Evolutionary conservation across 352 stramenopile species (phyloP).

Genomic region (Pythium apleroticum): DNA sequence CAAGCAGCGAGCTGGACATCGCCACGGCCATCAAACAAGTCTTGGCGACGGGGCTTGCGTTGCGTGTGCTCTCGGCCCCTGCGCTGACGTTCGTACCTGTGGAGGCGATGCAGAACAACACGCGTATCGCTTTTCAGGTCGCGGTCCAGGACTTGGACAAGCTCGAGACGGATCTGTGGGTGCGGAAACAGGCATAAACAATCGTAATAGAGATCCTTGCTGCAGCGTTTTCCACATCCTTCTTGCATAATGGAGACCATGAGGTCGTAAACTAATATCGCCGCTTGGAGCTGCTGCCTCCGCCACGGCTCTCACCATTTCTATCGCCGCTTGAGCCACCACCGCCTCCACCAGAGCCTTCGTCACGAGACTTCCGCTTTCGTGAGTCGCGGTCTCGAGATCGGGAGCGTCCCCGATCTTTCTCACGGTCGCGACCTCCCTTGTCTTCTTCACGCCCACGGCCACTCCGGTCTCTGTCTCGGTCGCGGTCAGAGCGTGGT

Average conservation of each 20-base stretch:
- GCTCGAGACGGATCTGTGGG: constrained; percentile 82
- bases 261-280: constrained; percentile 35
- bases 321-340: constrained; percentile 14
- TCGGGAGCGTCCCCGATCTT: constrained; percentile 40
- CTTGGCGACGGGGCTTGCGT: not conserved
- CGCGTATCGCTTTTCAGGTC: constrained; percentile 55
- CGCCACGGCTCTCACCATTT: constrained; percentile 18
- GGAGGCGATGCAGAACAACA: constrained; percentile 51
- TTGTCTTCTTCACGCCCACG: constrained; percentile 32
- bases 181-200: constrained; percentile 68
- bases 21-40: constrained; percentile 22
- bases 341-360: constrained; percentile 30
- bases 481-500: constrained; percentile 30
- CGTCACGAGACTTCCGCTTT: constrained; percentile 62
- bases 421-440: constrained; percentile 32
- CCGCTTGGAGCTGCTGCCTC: constrained; percentile 39
- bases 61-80: constrained; percentile 20
- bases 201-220: not conserved
- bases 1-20: constrained; percentile 47
- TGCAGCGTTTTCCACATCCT: not conserved
- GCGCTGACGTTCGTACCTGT: constrained; percentile 79
- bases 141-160: constrained; percentile 79
- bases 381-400: constrained; percentile 67
- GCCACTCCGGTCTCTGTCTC: constrained; percentile 19
- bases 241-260: not conserved